Percentiles rank a stretch among this genome's conserved stretches.
Conservation (phyloP, 306 rosid species). For the Malus asiatica region DNA sequence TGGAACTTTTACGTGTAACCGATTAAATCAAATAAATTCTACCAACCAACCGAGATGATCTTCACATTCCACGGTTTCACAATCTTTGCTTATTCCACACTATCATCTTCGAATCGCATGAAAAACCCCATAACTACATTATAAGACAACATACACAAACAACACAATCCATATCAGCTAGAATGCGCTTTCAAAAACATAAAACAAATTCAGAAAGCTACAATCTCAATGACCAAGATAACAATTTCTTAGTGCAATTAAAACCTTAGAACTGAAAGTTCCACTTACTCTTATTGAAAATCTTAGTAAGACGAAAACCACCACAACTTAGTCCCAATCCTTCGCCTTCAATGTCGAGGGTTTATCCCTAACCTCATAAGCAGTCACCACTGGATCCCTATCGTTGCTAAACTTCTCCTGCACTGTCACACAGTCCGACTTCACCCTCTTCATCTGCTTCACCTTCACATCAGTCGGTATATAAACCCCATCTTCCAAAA, state of each 20-base stretch:
- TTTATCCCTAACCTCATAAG: too few relatives aligned
- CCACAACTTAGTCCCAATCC: too few relatives aligned
- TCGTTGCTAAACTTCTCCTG: constrained; percentile 99
- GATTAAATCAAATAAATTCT: too few relatives aligned
- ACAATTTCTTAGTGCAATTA: too few relatives aligned
- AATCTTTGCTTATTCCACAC: constrained; percentile 78
- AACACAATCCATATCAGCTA: not conserved
- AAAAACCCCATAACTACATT: constrained; percentile 48
- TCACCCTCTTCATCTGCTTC: constrained; percentile 83
- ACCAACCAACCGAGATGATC: constrained; percentile 60
- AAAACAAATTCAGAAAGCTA: not conserved
- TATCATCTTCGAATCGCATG: constrained; percentile 73
- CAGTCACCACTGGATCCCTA: too few relatives aligned
- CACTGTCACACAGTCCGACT: constrained; percentile 86
- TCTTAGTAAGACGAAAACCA: too few relatives aligned
- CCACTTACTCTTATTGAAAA: too few relatives aligned
- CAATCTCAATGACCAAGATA: constrained; percentile 32
- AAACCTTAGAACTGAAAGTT: not conserved
- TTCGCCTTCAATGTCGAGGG: too few relatives aligned
- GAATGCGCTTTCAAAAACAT: not conserved
- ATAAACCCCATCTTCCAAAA: constrained; percentile 81
- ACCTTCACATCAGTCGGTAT: constrained; percentile 86
- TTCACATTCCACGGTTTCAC: constrained; percentile 98
- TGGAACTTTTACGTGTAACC: too few relatives aligned
- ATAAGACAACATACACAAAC: not conserved